Base-by-base conservation (phyloP, 2,329 filamentous ascomycete genomes). In the Botryotinia narcissicola region DNA sequence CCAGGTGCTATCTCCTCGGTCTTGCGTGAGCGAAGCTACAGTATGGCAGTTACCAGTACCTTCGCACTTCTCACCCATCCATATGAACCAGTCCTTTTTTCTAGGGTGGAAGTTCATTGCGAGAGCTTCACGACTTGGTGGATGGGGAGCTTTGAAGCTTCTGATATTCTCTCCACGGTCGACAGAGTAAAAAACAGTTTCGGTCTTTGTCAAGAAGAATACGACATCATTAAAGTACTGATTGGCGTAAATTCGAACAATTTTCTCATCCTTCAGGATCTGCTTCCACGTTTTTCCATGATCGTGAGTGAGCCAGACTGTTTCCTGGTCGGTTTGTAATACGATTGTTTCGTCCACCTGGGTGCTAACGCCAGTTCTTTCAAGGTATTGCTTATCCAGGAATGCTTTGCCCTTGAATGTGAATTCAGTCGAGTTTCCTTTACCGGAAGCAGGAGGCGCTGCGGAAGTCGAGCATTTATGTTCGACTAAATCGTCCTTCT, bases 41-140 rank as follows among this genome's bases (percentile, higher is more conserved):
- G 86, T 86, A 78, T 93, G 91, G 81, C 95, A 98, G 20, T 72
- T 75, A 37, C 85, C 85, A 5, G 84, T 81, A 46, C 82, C 82
- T 61, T 90, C 88, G 80, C 93, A 97, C 75, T 91, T 88, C 16
- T 84, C 84, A 57, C 95, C 95, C 67, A 92, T 89, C 94, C 95
- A 98, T 75, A 99, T 92, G 61, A 98, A 86, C 94, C 94, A 98
- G 79, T 97, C 92, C 80, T 91, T 92, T 79, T 92, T 89, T 77
- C 92, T 89, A 1, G 94, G 92, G 79, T 99, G 96, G 84, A 99
- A 99, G 51, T 87, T 86, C 77, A 93, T 82, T 60, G 89, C 87
- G 7, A 85, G 78, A 9, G 80, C 80, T 5, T 80, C 76, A 1
- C 77, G 74, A 64, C 84, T 77, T 77, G 82, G 82, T 76, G 87